Evolutionary conservation across 2,329 filamentous ascomycete genomes (phyloP).

Genomic region (Neofusicoccum parvum): DNA sequence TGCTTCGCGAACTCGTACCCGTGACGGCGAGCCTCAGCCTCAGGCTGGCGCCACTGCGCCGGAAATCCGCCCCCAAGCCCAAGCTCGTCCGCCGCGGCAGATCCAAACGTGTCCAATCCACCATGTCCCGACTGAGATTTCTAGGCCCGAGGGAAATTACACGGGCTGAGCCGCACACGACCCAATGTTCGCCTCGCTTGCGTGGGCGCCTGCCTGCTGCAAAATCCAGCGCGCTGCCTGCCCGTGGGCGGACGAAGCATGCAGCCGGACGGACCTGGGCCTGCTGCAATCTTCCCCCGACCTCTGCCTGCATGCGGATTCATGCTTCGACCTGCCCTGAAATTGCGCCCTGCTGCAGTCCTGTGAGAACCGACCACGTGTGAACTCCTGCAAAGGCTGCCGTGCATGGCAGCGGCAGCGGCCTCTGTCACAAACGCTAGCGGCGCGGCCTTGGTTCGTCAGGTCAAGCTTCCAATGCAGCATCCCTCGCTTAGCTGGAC

Average conservation of each 20-base stretch:
- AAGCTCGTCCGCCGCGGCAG: neutral
- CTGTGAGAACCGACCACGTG: too few relatives aligned
- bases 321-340: too few relatives aligned
- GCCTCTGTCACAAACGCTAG: neutral
- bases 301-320: too few relatives aligned
- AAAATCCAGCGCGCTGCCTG: too few relatives aligned
- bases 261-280: too few relatives aligned
- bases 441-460: neutral
- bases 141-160: neutral
- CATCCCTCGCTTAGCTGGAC: neutral
- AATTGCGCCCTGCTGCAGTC: too few relatives aligned
- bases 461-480: slow-evolving; percentile 1
- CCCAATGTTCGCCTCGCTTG: neutral
- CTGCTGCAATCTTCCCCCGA: too few relatives aligned
- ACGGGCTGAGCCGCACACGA: neutral
- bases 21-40: neutral
- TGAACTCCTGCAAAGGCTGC: too few relatives aligned
- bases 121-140: neutral
- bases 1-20: neutral
- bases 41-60: neutral
- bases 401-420: too few relatives aligned
- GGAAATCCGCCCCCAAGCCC: neutral
- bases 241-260: too few relatives aligned
- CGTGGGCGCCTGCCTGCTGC: too few relatives aligned
- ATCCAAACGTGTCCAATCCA: neutral